Evolutionary conservation across 176 grass and related monocot genomes (phyloP), one percentile per base, ranked within the genome.

Genomic region (Stipa capillata): DNA sequence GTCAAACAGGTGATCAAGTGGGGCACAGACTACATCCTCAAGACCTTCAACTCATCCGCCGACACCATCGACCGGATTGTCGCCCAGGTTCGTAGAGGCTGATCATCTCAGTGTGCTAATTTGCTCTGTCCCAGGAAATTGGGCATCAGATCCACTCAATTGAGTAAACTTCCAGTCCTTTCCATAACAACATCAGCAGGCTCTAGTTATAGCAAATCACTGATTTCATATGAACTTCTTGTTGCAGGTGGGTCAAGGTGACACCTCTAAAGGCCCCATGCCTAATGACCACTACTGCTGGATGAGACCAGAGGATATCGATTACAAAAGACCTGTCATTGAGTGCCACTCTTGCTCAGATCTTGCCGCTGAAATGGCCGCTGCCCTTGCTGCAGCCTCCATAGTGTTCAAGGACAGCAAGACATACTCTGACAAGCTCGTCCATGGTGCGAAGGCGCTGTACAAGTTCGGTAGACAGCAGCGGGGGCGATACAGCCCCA

Each of bases 271-370:
- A 82, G 93, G 90, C 36, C 35, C 84, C 11, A 25, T 31, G 45
- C 74, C 90, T 4, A 97, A 97, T 48, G 94, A 97, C 74, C 94
- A 97, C 78, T 93, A 93, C 88, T 97, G 94, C 78, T 97, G 94
- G 94, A 82, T 80, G 72, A 90, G 94, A 42, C 94, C 94, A 16
- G 94, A 97, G 85, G 81, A 93, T 16, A 97, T 97, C 32, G 81
- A 97, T 24, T 97, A 97, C 67, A 71, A 79, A 41, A 80, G 94
- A 35, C 93, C 93, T 34, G 80, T 93, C 74, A 90, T 85, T 45
- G 88, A 97, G 78, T 91, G 91, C 73, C 91, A 91, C 85, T 72
- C 85, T 69, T 97, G 94, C 83, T 91, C 94, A 4, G 94, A 97
- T 71, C 84, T 97, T 32, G 94, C 91, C 31, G 42, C 86, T 28